Evolutionary conservation across 495 filamentous ascomycete species (phyloP), one percentile per base, ranked within the genome.

Genomic region (Trichoderma orchidacearum): DNA sequence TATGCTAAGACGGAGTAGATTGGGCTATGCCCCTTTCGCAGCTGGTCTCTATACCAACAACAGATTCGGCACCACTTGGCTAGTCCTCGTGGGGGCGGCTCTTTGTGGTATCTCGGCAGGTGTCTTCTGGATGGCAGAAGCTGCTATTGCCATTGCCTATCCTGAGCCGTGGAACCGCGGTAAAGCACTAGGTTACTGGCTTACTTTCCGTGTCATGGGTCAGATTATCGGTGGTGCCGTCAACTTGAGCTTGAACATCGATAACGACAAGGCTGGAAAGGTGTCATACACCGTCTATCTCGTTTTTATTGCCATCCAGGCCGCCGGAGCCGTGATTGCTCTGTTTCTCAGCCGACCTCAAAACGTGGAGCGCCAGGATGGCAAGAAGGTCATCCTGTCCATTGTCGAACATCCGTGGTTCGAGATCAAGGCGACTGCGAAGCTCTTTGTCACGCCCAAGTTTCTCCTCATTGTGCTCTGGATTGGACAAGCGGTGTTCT

Each of bases 21-120:
- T 85, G 58, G 83, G 84, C 7, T 87, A 81, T 57, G 79, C 82
- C 21, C 81, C 80, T 1, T 86, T 78, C 58, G 79, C 80, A 0
- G 84, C 83, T 0, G 82, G 81, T 0, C 65, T 87, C 2, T 86
- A 87, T 64, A 75, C 73, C 17, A 85, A 87, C 62, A 86, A 85
- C 63, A 76, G 83, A 5, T 86, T 74, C 61, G 77, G 78, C 13
- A 77, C 69, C 17, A 72, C 79, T 58, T 87, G 84, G 84, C 70
- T 85, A 4, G 73, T 82, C 0, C 67, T 85, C 36, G 66, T 86
- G 45, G 83, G 84, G 8, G 81, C 83, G 0, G 83, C 80, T 11
- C 66, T 83, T 9, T 86, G 83, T 60, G 84, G 84, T 23, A 66
- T 85, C 31, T 80, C 77, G 0, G 84, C 83, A 0, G 82, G 83